These are phyloP conservation scores for Albatrellus ellisii DNA, from an alignment of 768 basidiomycete genomes.

Conservation along the genomic window DNA sequence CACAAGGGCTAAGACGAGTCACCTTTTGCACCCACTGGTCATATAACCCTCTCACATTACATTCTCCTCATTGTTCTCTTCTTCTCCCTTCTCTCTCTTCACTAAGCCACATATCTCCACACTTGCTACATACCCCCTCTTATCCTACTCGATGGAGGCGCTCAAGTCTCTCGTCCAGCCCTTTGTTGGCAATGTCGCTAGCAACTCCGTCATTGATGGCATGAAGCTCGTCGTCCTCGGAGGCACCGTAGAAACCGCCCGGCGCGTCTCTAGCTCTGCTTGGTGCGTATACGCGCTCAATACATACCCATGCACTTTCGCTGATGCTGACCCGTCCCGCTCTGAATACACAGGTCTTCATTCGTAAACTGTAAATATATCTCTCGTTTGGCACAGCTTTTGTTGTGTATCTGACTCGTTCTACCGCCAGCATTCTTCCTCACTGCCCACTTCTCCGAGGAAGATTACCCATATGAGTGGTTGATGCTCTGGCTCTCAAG, in stretches of 20 bases:
- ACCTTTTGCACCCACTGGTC: too few relatives aligned
- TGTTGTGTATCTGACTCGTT: too few relatives aligned
- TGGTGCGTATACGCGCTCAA: constrained; percentile 39
- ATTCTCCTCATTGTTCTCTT: background rate
- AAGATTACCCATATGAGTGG: constrained; percentile 87
- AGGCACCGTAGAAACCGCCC: constrained; percentile 78
- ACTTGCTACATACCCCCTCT: background rate
- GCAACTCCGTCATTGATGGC: constrained; percentile 66
- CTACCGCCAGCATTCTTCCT: constrained; percentile 51
- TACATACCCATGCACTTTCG: background rate
- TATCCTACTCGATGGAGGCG: constrained; percentile 8
- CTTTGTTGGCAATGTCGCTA: constrained; percentile 11
- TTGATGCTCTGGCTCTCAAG: constrained; percentile 84
- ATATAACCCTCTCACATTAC: too few relatives aligned
- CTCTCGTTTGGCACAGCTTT: background rate
- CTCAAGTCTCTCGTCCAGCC: constrained; percentile 15
- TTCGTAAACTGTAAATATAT: constrained; percentile 70
- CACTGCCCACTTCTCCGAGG: constrained; percentile 82
- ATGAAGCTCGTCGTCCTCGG: constrained; percentile 85
- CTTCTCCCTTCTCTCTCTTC: background rate
- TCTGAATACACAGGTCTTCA: constrained; percentile 41
- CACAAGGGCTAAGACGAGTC: too few relatives aligned
- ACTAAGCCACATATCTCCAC: background rate
- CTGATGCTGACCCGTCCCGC: constrained; percentile 12
- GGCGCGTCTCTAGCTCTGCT: constrained; percentile 69